Base-by-base conservation (phyloP, 140 eudicot species). In the Stevia rebaudiana region DNA sequence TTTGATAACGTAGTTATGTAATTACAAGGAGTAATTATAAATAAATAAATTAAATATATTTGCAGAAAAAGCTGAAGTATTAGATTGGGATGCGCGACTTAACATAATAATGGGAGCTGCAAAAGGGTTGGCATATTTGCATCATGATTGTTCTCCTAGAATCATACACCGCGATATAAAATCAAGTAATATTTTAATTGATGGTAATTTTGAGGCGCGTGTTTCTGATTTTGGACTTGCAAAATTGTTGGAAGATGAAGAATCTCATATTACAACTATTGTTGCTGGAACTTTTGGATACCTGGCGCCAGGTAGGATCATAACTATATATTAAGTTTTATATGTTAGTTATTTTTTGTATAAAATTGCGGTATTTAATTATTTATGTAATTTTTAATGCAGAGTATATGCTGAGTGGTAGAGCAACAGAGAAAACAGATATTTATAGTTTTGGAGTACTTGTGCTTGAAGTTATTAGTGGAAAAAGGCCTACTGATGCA, bases 211-310 rank as follows among this genome's bases (percentile, higher is more conserved):
- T 71, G 97, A 88, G 76, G 99, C 99, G 41, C 87, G 99, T 15
- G 99, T 94, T 50, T 85, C 99, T 37, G 99, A 94, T 58, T 94
- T 94, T 74, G 99, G 99, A 61, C 89, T 94, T 33, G 99, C 99
- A 41, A 94, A 94, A 75, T 68, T 94, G 57, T 82, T 94, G 77
- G 86, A 73, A 74, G 99, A 94, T 64, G 99, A 94, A 77, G 99
- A 94, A 79, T 88, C 99, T 62, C 99, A 94, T 82, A 94, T 94
- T 49, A 94, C 99, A 18, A 94, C 99, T 25, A 94, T 94, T 62
- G 99, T 94, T 44, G 99, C 99, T 66, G 99, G 99, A 44, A 94
- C 99, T 5, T 94, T 94, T 78, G 99, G 99, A 33, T 94, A 94
- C 80, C 74, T 94, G 58, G 99, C 99, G 77, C 99, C 99, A 61